Conservation (phyloP, 2,329 filamentous ascomycete genomes). For the Huntiella bhutanensis region DNA sequence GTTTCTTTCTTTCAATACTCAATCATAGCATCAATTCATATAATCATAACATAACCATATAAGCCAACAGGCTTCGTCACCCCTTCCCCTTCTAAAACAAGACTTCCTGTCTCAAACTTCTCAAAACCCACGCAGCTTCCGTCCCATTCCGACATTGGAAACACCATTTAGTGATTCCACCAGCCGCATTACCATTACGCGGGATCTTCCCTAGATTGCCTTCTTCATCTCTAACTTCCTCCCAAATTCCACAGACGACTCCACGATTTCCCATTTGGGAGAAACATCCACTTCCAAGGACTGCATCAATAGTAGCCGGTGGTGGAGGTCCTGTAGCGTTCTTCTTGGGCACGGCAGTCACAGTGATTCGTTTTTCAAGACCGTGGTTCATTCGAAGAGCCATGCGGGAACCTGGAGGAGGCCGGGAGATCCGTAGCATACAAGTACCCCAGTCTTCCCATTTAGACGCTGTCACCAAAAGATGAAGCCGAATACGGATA, state of each 20-base stretch:
- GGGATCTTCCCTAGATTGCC: constrained; percentile 34
- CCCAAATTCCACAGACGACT: constrained; percentile 78
- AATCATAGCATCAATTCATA: too few relatives aligned
- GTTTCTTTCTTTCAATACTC: too few relatives aligned
- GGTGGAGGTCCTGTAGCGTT: constrained; percentile 27
- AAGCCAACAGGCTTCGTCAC: not conserved
- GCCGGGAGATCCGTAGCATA: constrained; percentile 60
- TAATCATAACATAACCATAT: not conserved
- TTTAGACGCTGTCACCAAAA: constrained; percentile 54
- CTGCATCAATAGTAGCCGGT: constrained; percentile 59
- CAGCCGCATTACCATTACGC: constrained; percentile 30
- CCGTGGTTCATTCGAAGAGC: constrained; percentile 42
- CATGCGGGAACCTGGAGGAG: constrained; percentile 42
- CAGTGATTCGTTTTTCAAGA: constrained; percentile 68
- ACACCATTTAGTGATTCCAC: constrained; percentile 43
- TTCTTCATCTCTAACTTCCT: constrained; percentile 48
- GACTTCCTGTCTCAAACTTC: constrained; percentile 38
- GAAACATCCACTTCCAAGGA: constrained; percentile 68
- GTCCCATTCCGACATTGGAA: constrained; percentile 37
- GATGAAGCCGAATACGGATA: constrained; percentile 71
- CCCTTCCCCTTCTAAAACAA: constrained; percentile 6
- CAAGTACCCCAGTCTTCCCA: constrained; percentile 89
- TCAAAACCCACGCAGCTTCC: constrained; percentile 36
- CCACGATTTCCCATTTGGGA: constrained; percentile 67
- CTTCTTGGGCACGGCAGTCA: constrained; percentile 51